Base-by-base conservation (phyloP, 176 grass and related monocot genomes). In the Oryza glumipatula region DNA sequence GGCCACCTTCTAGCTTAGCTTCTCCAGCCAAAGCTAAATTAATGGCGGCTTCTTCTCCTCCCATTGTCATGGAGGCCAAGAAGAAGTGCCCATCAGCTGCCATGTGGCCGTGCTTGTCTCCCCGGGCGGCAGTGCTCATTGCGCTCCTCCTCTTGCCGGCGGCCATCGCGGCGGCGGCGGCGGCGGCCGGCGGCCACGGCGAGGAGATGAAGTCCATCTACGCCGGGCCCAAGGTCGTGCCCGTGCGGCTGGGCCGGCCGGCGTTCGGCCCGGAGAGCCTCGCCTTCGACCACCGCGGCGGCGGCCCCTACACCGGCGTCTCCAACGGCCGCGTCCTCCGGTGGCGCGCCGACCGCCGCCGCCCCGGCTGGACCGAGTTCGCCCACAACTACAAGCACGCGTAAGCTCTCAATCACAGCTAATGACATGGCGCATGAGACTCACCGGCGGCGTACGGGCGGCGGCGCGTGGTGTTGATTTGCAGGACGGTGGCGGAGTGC, bases 201-300 rank as follows among this genome's bases (percentile, higher is more conserved):
- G 56, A 85, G 47, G 88, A 78, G 72, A 84, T 64, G 45, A 86
- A 83, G 70, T 87, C 88, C 74, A 93, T 95, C 17, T 79, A 87
- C 84, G 64, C 74, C 1, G 82, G 87, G 5, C 81, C 23, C 13
- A 72, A 13, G 17, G 70, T 90, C 15, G 1, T 92, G 26, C 80
- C 80, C 52, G 68, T 98, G 35, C 58, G 70, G 23, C 76, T 98
- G 0, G 75, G 36, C 69, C 51, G 69, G 7, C 88, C 88, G 12
- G 88, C 38, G 60, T 85, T 89, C 79, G 96, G 96, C 7, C 91
- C 96, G 3, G 96, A 98, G 91, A 98, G 96, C 93, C 80, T 98
- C 70, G 89, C 79, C 65, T 98, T 98, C 87, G 96, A 98, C 81
- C 85, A 68, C 44, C 84, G 11, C 26, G 96, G 89, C 54, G 68